A percentile compares a stretch with the other conserved stretches of the same genome.
Evolutionary conservation across 192 early-diverging fungal species (phyloP).

Genomic region (Backusella luteola): DNA sequence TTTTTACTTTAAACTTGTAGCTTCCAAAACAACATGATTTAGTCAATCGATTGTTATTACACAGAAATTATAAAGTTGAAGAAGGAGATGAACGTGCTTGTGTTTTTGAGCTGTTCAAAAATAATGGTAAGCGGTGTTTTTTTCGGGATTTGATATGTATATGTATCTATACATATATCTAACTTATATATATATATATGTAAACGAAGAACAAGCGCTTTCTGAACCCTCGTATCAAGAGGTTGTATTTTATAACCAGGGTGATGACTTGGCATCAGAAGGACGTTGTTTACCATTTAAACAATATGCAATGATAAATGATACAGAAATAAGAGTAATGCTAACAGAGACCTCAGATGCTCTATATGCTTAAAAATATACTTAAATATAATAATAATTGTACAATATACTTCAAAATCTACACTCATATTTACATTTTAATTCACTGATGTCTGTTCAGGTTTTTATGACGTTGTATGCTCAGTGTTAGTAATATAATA

Average conservation of each 20-base stretch:
- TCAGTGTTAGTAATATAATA: no score
- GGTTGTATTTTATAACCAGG: constrained; percentile 45
- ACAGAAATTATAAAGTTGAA: constrained; percentile 35
- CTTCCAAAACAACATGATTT: constrained; percentile 60
- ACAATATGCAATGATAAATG: constrained; percentile 44
- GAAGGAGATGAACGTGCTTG: constrained; percentile 54
- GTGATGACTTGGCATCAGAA: neutral
- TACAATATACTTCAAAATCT: neutral
- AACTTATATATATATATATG: constrained; percentile 6
- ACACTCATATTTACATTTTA: neutral
- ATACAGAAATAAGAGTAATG: constrained; percentile 50
- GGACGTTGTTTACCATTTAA: constrained; percentile 35
- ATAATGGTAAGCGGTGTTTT: constrained; percentile 39
- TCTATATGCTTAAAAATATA: constrained; percentile 22
- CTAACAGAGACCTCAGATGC: constrained; percentile 38
- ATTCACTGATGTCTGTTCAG: neutral
- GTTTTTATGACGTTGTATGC: neutral
- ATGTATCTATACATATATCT: neutral
- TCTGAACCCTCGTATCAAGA: constrained; percentile 54
- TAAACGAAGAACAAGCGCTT: constrained; percentile 41
- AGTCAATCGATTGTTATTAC: constrained; percentile 51
- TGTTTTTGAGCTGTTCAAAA: constrained; percentile 57
- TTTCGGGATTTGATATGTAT: neutral
- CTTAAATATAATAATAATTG: neutral
- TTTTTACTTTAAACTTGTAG: constrained; percentile 27